Base-by-base conservation (phyloP, 1,284 basidiomycete genomes). In the Austropuccinia psidii region DNA sequence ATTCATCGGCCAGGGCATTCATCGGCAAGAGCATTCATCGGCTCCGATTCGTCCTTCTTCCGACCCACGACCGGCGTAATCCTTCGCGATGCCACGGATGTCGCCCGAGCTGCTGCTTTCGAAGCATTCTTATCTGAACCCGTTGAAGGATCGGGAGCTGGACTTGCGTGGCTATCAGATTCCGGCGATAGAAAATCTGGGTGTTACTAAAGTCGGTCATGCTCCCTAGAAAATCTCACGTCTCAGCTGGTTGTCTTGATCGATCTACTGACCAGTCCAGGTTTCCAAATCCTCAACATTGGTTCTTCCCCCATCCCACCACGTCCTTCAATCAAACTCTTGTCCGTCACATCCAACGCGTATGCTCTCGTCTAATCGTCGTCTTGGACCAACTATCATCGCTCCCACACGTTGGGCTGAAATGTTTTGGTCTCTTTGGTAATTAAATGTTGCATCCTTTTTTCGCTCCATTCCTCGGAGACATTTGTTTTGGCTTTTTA, bases 111-210 rank as follows among this genome's bases (percentile, higher is more conserved):
- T 95, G 77, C 85, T 94, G 76, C 87, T 86, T 24, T 87, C 89
- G 80, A 87, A 87, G 57, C 83, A 86, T 66, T 90, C 90, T 73
- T 86, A 88, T 75, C 85, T 96, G 77, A 97, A 95, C 80, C 87
- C 93, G 37, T 82, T 94, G 73, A 94, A 93, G 82, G 93, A 99
- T 82, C 87, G 96, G 74, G 91, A 98, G 83, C 86, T 98, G 75
- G 93, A 97, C 81, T 86, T 97, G 65, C 84, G 93, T 86, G 93
- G 93, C 75, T 90, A 92, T 82, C 95, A 94, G 86, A 97, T 98
- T 79, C 93, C 94, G 55, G 88, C 91, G 66, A 98, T 99, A 80
- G 96, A 99, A 88, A 98, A 99, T 85, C 85, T 99, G 78, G 96
- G 94, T 84, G 93, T 97, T 79, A 96, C 91, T 82, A 91, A 86